phyloP scores from a whole-genome alignment of 1,284 basidiomycete genomes.

The Meripilus lineatus region DNA sequence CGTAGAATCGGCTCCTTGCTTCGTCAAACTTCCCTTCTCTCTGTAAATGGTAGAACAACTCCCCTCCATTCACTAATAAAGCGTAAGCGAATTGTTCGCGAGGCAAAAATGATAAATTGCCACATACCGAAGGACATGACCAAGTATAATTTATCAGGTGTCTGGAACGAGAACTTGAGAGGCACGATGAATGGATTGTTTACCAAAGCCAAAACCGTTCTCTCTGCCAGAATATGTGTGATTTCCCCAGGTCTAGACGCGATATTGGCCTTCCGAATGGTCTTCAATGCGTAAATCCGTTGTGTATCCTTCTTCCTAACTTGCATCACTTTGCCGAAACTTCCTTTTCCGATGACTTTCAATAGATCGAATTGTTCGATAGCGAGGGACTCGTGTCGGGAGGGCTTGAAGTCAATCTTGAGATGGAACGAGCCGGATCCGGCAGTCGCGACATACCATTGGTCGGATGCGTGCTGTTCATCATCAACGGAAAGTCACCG shows the following conservation, averaged over 20 bases:
- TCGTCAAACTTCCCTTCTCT: conserved; percentile 97
- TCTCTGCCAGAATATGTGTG: conserved; percentile 96
- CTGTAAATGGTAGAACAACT: conserved; percentile 97
- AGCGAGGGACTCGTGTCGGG: conserved; percentile 77
- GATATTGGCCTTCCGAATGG: conserved; percentile 98
- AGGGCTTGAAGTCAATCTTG: conserved; percentile 91
- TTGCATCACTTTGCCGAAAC: conserved; percentile 98
- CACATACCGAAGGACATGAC: conserved; percentile 88
- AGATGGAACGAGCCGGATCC: conserved; percentile 93
- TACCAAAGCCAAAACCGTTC: conserved; percentile 94
- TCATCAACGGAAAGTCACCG: not conserved
- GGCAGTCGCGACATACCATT: conserved; percentile 87
- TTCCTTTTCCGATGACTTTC: conserved; percentile 98
- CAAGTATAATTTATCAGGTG: conserved; percentile 95
- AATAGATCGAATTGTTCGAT: conserved; percentile 97
- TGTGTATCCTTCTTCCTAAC: conserved; percentile 98
- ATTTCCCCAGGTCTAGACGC: conserved; percentile 95
- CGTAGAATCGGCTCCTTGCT: conserved; percentile 91
- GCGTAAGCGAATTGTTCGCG: not conserved
- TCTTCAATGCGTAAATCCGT: conserved; percentile 98
- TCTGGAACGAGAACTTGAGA: conserved; percentile 98
- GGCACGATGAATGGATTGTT: conserved; percentile 99
- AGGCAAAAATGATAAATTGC: not conserved
- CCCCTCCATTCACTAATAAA: conserved; percentile 85
- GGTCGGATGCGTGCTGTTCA: conserved; percentile 61